Evolutionary conservation across 75 land plant genomes (phyloP).

Genomic region (Cupressus sempervirens): DNA sequence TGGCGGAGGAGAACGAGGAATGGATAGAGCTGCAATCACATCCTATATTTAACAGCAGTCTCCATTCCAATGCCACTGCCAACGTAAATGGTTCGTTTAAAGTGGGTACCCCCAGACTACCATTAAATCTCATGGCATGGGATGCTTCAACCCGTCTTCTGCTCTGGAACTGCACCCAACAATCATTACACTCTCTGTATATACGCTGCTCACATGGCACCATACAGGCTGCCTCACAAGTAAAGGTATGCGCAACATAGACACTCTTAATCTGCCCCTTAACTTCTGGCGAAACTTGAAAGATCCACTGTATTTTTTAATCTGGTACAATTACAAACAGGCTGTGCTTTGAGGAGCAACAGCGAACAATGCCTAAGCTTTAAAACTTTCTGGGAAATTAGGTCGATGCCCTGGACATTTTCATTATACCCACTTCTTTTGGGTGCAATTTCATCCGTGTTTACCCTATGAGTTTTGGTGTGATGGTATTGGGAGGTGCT

Average conservation of each 20-base stretch:
- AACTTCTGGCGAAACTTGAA: neutral
- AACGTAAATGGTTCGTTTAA: neutral
- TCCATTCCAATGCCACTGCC: neutral
- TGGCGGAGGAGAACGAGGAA: neutral
- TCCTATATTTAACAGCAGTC: neutral
- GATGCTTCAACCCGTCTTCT: neutral
- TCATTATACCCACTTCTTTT: neutral
- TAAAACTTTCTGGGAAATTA: neutral
- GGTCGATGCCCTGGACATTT: neutral
- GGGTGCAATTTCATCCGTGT: neutral
- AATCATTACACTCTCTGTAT: neutral
- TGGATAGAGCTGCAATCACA: conserved; percentile 10
- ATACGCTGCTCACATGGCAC: neutral
- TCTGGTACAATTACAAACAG: neutral
- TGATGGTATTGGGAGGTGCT: neutral
- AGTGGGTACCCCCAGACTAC: neutral
- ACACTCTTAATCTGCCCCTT: neutral
- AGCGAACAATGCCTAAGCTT: neutral
- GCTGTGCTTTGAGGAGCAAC: neutral
- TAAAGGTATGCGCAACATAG: neutral
- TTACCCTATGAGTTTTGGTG: neutral
- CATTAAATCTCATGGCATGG: conserved; percentile 10
- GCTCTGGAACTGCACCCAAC: neutral
- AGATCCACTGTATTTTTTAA: no score
- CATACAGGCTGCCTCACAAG: neutral